These are phyloP conservation scores for Carpinus viminea DNA, from an alignment of 306 rosid genomes.

Conservation along the genomic window DNA sequence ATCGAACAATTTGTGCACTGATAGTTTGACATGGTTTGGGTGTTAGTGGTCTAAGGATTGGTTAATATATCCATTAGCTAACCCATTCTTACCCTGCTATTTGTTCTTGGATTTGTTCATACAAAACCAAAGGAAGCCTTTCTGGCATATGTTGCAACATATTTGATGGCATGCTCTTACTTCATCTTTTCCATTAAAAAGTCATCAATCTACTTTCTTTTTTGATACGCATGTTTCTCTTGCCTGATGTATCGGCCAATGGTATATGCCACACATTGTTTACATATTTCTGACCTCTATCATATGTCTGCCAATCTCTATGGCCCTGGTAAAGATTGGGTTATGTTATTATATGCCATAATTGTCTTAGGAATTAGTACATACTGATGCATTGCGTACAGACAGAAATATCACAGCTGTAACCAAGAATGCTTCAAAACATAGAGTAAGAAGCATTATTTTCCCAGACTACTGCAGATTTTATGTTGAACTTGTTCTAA, in stretches of 20 bases:
- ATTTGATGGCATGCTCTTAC: neutral
- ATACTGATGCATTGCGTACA: neutral
- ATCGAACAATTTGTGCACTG: neutral
- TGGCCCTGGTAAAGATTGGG: neutral
- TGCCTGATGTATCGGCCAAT: neutral
- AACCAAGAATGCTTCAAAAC: neutral
- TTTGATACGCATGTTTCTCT: neutral
- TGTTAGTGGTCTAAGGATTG: neutral
- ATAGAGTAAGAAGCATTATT: neutral
- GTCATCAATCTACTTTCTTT: neutral
- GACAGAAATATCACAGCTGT: neutral
- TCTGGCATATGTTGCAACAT: constrained; percentile 1
- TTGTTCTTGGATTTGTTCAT: neutral
- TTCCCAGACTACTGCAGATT: neutral
- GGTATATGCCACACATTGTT: neutral
- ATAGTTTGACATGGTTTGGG: constrained; percentile 6
- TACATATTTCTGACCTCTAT: neutral
- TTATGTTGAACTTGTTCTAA: neutral
- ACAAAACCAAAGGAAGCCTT: constrained; percentile 5
- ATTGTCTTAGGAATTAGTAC: neutral
- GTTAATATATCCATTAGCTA: constrained; percentile 10
- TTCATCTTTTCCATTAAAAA: constrained; percentile 4
- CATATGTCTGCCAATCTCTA: neutral
- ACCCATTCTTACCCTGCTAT: neutral
- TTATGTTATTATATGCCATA: neutral